phyloP scores from a whole-genome alignment of 2,329 filamentous ascomycete genomes.

The Triangularia setosa region DNA sequence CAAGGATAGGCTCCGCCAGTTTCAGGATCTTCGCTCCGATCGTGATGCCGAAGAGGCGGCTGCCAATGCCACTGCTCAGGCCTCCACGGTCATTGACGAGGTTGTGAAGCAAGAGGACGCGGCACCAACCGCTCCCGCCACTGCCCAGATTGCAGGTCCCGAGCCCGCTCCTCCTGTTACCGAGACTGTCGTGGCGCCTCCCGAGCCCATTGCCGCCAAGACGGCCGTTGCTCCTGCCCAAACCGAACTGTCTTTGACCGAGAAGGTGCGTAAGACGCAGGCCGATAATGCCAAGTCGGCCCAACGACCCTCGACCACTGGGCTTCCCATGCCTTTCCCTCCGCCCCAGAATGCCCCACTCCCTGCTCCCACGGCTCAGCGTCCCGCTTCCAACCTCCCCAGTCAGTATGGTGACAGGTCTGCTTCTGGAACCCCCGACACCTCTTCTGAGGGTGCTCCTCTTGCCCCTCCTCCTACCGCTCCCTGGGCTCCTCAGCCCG shows the following conservation, averaged over 20 bases:
- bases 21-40: conserved; percentile 72
- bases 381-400: conserved; percentile 77
- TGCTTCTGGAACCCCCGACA: conserved; percentile 71
- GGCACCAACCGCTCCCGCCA: background rate
- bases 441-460: conserved; percentile 35
- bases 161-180: conserved; percentile 13
- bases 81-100: conserved; percentile 19
- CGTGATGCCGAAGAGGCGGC: conserved; percentile 54
- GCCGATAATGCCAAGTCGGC: conserved; percentile 59
- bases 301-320: conserved; percentile 52
- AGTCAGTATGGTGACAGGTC: conserved; percentile 65
- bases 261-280: conserved; percentile 77
- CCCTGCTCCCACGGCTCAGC: conserved; percentile 83
- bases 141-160: conserved; percentile 9
- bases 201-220: conserved; percentile 6
- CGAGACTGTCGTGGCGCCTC: conserved; percentile 12
- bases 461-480: conserved; percentile 67
- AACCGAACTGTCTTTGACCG: conserved; percentile 62
- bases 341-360: conserved; percentile 73
- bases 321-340: conserved; percentile 72
- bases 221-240: conserved; percentile 13
- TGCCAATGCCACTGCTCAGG: conserved; percentile 20
- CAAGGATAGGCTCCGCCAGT: conserved; percentile 74
- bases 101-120: conserved; percentile 10
- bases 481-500: conserved; percentile 89